Conservation (phyloP, 352 stramenopile species). For the Globisporangium polare region DNA sequence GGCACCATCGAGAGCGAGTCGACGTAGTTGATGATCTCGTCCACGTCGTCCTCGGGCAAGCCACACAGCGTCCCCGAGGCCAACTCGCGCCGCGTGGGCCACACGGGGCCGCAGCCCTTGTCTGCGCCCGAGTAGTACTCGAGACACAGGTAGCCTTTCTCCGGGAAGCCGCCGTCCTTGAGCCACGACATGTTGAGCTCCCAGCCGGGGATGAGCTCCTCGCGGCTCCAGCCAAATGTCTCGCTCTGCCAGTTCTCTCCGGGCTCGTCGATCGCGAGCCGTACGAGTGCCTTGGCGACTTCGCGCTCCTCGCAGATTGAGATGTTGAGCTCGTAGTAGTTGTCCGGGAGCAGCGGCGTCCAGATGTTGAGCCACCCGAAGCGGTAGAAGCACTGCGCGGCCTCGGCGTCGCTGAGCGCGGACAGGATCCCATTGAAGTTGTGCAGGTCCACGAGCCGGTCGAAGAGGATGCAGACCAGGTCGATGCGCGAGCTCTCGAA, state of each 20-base stretch:
- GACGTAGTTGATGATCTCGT: constrained; percentile 47
- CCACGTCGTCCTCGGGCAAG: constrained; percentile 39
- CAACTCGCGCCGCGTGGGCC: constrained; percentile 55
- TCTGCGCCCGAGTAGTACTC: constrained; percentile 79
- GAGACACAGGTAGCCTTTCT: constrained; percentile 71
- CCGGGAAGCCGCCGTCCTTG: constrained; percentile 70
- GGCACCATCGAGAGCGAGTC: constrained; percentile 43
- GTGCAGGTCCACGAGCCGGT: constrained; percentile 61
- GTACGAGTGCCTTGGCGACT: constrained; percentile 64
- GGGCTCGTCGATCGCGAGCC: constrained; percentile 74
- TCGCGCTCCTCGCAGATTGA: constrained; percentile 71
- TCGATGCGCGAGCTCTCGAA: constrained; percentile 53
- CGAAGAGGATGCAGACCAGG: constrained; percentile 64
- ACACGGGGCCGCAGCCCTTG: constrained; percentile 66
- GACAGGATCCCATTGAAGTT: constrained; percentile 65
- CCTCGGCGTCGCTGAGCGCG: constrained; percentile 51
- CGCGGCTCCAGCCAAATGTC: constrained; percentile 71
- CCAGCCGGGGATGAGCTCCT: constrained; percentile 77
- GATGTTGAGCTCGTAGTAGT: constrained; percentile 76
- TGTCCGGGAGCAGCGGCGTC: constrained; percentile 60
- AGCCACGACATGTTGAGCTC: constrained; percentile 80
- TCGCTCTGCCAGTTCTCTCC: constrained; percentile 80
- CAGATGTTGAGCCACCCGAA: constrained; percentile 74
- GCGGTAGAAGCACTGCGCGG: constrained; percentile 54
- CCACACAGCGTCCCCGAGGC: constrained; percentile 47